Evolutionary conservation across 2,329 filamentous ascomycete genomes (phyloP), one percentile per base, ranked within the genome.

Genomic region (Myrmaecium sp.): DNA sequence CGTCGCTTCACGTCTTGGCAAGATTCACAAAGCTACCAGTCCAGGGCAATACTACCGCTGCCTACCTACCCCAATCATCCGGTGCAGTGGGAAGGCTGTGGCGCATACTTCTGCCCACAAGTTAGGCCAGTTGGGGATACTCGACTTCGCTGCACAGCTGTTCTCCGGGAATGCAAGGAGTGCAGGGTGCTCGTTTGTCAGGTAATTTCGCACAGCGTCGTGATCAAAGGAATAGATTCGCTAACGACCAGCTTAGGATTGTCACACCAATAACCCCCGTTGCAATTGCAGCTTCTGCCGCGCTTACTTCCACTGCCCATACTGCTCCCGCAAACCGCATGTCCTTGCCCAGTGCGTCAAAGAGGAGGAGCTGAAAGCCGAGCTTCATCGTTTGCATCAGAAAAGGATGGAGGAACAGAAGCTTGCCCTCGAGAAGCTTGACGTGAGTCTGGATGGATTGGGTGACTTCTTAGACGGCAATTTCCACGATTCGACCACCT

Each of bases 61-160:
- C 52, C 52, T 5, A 51, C 51, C 27, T 43, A 49, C 26, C 46
- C 49, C 16, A 39, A 46, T 3, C 52, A 56, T 36, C 52, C 52
- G 7, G 52, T 56, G 3, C 52, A 55, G 26, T 56, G 52, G 52
- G 42, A 53, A 36, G 52, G 52, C 10, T 56, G 52, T 28, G 52
- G 52, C 3, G 44, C 49, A 2, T 55, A 54, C 33, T 56, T 54
- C 29, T 56, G 52, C 31, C 50, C 51, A 25, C 46, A 43, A 29
- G 41, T 46, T 7, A 35, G 51, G 14, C 47, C 49, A 3, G 42
- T 52, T 8, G 52, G 52, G 14, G 52, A 56, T 26, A 42, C 41
- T 17, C 37, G 52, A 31, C 42, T 42, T 15, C 42, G 47, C 22
- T 55, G 52, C 28, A 47, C 40, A 3, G 48, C 42, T 3, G 31